These are phyloP conservation scores for Hypericum androsaemum DNA, from an alignment of 345 rosid genomes.

Conservation along the genomic window DNA sequence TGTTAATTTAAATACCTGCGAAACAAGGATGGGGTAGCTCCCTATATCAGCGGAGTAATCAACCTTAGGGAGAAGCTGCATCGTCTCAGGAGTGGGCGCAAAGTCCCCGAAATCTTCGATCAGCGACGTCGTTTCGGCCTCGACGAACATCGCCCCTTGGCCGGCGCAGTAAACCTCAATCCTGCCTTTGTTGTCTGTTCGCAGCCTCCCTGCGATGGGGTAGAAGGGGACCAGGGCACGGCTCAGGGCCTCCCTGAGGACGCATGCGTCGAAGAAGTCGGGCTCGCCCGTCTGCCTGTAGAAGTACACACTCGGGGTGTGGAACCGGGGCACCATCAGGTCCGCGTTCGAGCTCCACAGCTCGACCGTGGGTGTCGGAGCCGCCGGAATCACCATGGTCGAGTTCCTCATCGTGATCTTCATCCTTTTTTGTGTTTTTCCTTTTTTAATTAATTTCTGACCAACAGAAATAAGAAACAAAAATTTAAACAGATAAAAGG, in stretches of 20 bases:
- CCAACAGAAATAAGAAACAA: too few species aligned
- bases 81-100: slow-evolving; percentile 73
- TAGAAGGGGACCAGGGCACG: slow-evolving; percentile 77
- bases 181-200: slow-evolving; percentile 74
- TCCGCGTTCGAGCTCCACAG: slow-evolving; percentile 85
- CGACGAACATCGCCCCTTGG: too few species aligned
- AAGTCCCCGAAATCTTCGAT: slow-evolving; percentile 28
- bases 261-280: slow-evolving; percentile 53
- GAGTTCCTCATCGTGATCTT: slow-evolving; percentile 58
- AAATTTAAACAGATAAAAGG: too few species aligned
- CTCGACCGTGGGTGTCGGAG: slow-evolving; percentile 41
- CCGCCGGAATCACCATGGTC: slow-evolving; percentile 63
- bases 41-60: slow-evolving; percentile 41
- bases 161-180: slow-evolving; percentile 69
- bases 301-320: slow-evolving; percentile 58
- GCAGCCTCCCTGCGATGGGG: slow-evolving; percentile 89
- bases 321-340: slow-evolving; percentile 42
- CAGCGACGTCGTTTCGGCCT: slow-evolving; percentile 16
- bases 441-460: too few species aligned
- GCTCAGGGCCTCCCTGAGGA: slow-evolving; percentile 57
- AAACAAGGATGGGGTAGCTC: too few species aligned
- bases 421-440: slow-evolving; percentile 19
- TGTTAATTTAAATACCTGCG: too few species aligned
- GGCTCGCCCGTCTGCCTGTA: slow-evolving; percentile 54
- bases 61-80: slow-evolving; percentile 74